Base-by-base conservation (phyloP, 2,329 filamentous ascomycete genomes). In the Clarireedia monteithiana region DNA sequence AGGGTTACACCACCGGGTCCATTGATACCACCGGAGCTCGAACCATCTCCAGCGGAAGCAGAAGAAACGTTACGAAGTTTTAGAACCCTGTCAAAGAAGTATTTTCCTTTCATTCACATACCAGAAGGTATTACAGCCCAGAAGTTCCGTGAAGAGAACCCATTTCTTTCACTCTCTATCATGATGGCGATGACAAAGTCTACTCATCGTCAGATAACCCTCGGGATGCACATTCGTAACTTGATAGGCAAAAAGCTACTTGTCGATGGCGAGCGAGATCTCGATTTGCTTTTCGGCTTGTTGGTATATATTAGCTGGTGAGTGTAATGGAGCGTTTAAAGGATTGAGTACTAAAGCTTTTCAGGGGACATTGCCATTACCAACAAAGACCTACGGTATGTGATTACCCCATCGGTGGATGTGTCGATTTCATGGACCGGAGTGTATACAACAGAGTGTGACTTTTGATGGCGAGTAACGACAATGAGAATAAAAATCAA, bases 281-380 rank as follows among this genome's bases (percentile, higher is more conserved):
- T 68, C 82, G 81, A 83, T 59, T 59, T 82, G 10, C 67, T 84
- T 2, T 69, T 78, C 10, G 79, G 79, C 0, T 57, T 82, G 3
- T 62, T 84, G 15, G 17, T 17, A 24, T 47, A 47, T 56, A 30
- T 56, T 10, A 39, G 45, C 6, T 56, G 53, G 53, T 45, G 40
- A 20, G 15, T 20, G 23, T 55, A 5, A 23, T 4, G 23, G 30
- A 34, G 30, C 10, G 12, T 34, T 4, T 34, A 12, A 4, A 4
- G 12, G 30, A 34, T 34, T 12, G 5, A 50, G 27, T n/a, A 23
- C 36, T 48, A 14, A 48, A 4, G 26, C 12, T 48, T 23, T 9
- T 9, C 44, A 75, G 73, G 73, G 69, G 73, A 9, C 59, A 73
- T 62, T 50, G 30, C 24, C 44, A 48, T 42, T 42, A 47, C 14